Percentiles rank a stretch among this genome's conserved stretches.
Evolutionary conservation across 2,329 filamentous ascomycete species (phyloP).

Genomic region (Fusarium sterilihyphosum): DNA sequence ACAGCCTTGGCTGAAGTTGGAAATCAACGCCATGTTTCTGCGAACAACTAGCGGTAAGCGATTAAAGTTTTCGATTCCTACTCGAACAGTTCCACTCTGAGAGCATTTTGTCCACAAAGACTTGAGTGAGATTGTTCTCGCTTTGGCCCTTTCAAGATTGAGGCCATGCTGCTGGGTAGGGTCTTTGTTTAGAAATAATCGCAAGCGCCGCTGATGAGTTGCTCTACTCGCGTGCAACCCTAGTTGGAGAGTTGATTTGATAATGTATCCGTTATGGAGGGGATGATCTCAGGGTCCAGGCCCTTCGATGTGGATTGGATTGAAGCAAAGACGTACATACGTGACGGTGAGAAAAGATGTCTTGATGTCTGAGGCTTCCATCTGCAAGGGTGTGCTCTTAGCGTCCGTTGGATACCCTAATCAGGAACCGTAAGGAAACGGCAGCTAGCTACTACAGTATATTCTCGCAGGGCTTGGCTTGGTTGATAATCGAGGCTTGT

Average conservation of each 20-base stretch:
- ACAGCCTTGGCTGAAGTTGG: conserved; percentile 24
- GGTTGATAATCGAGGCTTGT: conserved; percentile 6
- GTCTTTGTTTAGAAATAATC: neutral
- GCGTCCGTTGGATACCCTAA: neutral
- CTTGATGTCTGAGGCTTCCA: conserved; percentile 11
- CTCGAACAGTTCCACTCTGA: conserved; percentile 21
- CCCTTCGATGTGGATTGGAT: conserved; percentile 41
- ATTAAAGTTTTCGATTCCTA: conserved; percentile 13
- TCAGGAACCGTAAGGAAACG: conserved; percentile 37
- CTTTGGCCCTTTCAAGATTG: neutral
- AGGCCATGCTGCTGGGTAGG: neutral
- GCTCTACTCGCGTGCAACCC: conserved; percentile 35
- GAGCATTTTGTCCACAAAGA: neutral
- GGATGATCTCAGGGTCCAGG: conserved; percentile 43
- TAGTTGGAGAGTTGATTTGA: conserved; percentile 33
- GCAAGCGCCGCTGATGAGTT: conserved; percentile 26
- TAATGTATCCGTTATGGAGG: conserved; percentile 32
- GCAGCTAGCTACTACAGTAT: no score
- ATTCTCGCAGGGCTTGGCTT: conserved; percentile 10
- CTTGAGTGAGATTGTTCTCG: neutral
- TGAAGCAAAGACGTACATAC: conserved; percentile 5
- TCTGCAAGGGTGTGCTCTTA: conserved; percentile 29
- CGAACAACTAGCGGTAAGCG: conserved; percentile 42
- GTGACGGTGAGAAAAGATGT: conserved; percentile 27
- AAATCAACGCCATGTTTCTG: conserved; percentile 29